Conservation (phyloP, 78 protist species). For the Dictyostelium firmibasis region DNA sequence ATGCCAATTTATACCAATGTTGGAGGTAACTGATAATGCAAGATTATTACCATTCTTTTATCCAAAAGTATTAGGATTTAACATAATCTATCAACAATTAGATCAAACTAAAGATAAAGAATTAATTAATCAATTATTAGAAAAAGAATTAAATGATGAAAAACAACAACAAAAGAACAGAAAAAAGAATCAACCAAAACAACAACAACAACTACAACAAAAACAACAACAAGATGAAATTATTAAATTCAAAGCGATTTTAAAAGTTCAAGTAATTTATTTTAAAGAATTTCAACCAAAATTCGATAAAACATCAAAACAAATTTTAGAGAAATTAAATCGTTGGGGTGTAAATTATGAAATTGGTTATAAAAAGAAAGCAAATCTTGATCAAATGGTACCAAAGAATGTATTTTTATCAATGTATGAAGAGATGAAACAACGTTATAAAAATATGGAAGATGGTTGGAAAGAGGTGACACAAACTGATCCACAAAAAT, state of each 20-base stretch:
- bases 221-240: not conserved
- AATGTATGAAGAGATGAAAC: slow-evolving; percentile 52
- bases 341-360: slow-evolving; percentile 65
- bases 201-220: not conserved
- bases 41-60: slow-evolving; percentile 49
- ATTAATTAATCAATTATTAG: not conserved
- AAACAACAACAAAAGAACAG: not conserved
- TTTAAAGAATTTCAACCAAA: slow-evolving; percentile 23
- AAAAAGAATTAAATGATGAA: not conserved
- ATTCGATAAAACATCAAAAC: not conserved
- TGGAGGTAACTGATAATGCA: not conserved
- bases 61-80: slow-evolving; percentile 26
- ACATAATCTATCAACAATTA: not conserved
- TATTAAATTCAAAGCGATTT: not conserved
- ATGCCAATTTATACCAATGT: not conserved
- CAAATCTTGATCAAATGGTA: slow-evolving; percentile 63
- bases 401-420: slow-evolving; percentile 45
- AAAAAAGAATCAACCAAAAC: slow-evolving; percentile 11
- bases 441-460: slow-evolving; percentile 32
- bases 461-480: slow-evolving; percentile 61
- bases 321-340: slow-evolving; percentile 30
- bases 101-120: not conserved
- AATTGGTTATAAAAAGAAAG: slow-evolving; percentile 56
- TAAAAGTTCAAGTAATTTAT: slow-evolving; percentile 1
- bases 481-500: slow-evolving; percentile 81